A percentile compares a stretch with the other conserved stretches of the same genome.
Conservation (phyloP, 768 basidiomycete genomes). For the Boletellus emodensis region DNA sequence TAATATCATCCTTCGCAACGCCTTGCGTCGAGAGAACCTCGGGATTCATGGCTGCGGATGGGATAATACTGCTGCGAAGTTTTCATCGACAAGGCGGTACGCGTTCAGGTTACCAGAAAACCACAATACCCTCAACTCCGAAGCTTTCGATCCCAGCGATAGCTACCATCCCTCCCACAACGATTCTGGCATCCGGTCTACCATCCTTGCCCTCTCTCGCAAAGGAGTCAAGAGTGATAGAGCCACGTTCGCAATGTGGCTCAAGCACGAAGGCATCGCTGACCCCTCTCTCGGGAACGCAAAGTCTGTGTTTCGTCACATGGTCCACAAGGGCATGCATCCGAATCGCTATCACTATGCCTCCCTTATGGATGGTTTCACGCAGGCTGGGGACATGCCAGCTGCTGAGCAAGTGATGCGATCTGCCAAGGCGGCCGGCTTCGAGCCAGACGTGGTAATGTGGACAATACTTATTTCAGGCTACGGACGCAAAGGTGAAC, state of each 20-base stretch:
- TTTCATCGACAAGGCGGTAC: conserved; percentile 31
- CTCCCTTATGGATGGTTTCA: conserved; percentile 75
- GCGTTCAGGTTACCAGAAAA: conserved; percentile 7
- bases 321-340: conserved; percentile 65
- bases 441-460: conserved; percentile 60
- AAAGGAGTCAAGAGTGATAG: conserved; percentile 53
- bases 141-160: conserved; percentile 47
- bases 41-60: conserved; percentile 43
- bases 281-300: conserved; percentile 50
- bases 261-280: conserved; percentile 56
- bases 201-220: conserved; percentile 43
- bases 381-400: conserved; percentile 52
- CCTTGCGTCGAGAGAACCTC: conserved; percentile 51
- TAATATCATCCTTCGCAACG: conserved; percentile 49
- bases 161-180: conserved; percentile 35
- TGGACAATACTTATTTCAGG: conserved; percentile 77
- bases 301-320: conserved; percentile 48
- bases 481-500: conserved; percentile 56
- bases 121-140: conserved; percentile 17
- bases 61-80: conserved; percentile 39
- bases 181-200: conserved; percentile 34
- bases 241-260: conserved; percentile 56
- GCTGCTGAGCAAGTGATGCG: conserved; percentile 55
- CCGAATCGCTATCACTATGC: conserved; percentile 71
- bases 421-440: conserved; percentile 45